phyloP scores from a whole-genome alignment of 73 alveolate genomes.

The Paramecium pentaurelia region DNA sequence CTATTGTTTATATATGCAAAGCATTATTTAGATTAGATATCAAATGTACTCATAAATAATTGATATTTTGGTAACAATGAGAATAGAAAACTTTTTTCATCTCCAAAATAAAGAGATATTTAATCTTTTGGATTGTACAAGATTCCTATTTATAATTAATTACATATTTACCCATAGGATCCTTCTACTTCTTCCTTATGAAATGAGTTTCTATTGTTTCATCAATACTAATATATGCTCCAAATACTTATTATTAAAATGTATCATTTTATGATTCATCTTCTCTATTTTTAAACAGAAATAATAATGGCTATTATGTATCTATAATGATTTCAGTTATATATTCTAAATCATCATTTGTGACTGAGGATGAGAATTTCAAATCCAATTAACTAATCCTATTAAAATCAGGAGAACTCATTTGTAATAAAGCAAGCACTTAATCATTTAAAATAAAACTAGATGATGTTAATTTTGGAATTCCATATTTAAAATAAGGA shows the following conservation, averaged over 20 bases:
- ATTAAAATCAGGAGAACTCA: constrained; percentile 35
- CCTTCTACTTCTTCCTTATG: background rate
- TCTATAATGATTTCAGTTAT: background rate
- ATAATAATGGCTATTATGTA: background rate
- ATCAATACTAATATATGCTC: constrained; percentile 45
- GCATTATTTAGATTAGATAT: background rate
- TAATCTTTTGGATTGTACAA: background rate
- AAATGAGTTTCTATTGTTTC: background rate
- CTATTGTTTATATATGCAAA: constrained; percentile 35
- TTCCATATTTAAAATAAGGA: background rate
- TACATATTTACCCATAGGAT: constrained; percentile 22
- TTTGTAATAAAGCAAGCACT: constrained; percentile 4
- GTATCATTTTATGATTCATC: constrained; percentile 51
- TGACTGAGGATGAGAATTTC: constrained; percentile 4
- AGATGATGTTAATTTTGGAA: background rate
- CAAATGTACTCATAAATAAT: constrained; percentile 38
- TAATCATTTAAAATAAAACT: constrained; percentile 10
- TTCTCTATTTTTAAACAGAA: constrained; percentile 22
- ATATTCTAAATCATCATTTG: constrained; percentile 6
- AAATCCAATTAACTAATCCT: background rate
- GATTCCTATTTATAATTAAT: background rate
- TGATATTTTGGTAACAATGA: constrained; percentile 19
- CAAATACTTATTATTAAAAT: constrained; percentile 21
- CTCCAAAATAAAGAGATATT: constrained; percentile 39
- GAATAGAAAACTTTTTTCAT: constrained; percentile 35